Evolutionary conservation across 352 stramenopile genomes (phyloP).

Genomic region (Blastocystis sp.): DNA sequence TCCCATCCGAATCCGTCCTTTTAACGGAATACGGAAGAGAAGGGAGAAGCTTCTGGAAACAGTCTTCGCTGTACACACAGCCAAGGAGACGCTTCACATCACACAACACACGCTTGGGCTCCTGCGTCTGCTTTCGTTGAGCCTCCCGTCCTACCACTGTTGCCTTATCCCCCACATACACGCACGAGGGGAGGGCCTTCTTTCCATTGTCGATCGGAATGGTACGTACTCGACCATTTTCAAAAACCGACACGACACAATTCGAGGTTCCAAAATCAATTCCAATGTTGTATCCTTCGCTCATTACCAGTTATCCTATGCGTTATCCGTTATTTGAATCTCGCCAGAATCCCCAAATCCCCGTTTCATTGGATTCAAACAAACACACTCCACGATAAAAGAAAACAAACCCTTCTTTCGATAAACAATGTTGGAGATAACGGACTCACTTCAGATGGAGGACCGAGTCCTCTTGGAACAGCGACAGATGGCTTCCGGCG

Average conservation of each 20-base stretch:
- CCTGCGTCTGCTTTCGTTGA: not conserved
- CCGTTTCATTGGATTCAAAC: not conserved
- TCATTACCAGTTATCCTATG: no score
- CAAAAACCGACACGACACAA: conserved; percentile 66
- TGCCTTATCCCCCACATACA: conserved; percentile 58
- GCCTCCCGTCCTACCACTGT: not conserved
- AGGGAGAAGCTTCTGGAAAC: conserved; percentile 64
- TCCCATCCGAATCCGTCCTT: conserved; percentile 22
- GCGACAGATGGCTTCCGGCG: not conserved
- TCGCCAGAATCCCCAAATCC: no score
- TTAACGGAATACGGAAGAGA: conserved; percentile 60
- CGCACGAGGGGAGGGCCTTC: conserved; percentile 57
- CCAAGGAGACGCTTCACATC: conserved; percentile 11
- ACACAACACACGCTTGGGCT: conserved; percentile 31
- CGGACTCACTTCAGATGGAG: no score
- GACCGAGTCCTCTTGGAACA: not conserved
- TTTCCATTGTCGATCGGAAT: conserved; percentile 58
- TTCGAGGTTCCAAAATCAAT: conserved; percentile 74
- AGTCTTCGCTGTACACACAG: conserved; percentile 56
- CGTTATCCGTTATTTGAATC: no score
- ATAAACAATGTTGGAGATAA: not conserved
- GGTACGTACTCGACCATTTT: conserved; percentile 58
- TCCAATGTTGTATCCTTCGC: conserved; percentile 59
- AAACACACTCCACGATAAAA: not conserved
- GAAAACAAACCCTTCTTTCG: not conserved